These are phyloP conservation scores for Gastrolobium villosum DNA, from an alignment of 306 rosid species.

Conservation along the genomic window DNA sequence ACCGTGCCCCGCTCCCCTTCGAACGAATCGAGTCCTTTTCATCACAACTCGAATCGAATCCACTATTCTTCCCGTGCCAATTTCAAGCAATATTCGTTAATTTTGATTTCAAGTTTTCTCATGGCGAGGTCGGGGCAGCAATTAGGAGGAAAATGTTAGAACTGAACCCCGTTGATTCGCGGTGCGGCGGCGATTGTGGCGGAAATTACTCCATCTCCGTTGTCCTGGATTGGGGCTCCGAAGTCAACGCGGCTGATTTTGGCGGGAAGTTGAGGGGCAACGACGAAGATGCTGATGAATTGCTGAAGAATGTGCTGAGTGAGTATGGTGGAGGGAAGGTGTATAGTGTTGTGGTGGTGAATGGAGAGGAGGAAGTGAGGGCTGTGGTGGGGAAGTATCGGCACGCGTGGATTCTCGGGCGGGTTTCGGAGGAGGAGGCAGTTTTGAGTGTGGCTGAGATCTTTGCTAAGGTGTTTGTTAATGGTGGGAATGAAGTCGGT, in stretches of 20 bases:
- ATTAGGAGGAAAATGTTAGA: conserved; percentile 57
- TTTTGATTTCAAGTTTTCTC: conserved; percentile 57
- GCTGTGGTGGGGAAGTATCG: conserved; percentile 84
- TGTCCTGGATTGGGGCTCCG: conserved; percentile 53
- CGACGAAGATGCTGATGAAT: conserved; percentile 73
- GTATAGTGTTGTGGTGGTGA: conserved; percentile 79
- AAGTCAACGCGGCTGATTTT: conserved; percentile 51
- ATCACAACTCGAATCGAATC: conserved; percentile 65
- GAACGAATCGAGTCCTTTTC: conserved; percentile 74
- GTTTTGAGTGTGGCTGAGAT: conserved; percentile 73
- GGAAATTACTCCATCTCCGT: conserved; percentile 47
- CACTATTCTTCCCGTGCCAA: conserved; percentile 75
- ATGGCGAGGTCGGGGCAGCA: conserved; percentile 50
- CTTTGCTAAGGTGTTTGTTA: conserved; percentile 81
- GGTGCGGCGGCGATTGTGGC: conserved; percentile 71
- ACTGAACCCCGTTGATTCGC: conserved; percentile 51
- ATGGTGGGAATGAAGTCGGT: conserved; percentile 87
- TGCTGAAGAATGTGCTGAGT: conserved; percentile 54
- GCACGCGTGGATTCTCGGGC: conserved; percentile 83
- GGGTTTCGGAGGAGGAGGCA: conserved; percentile 63
- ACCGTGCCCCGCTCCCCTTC: conserved; percentile 90
- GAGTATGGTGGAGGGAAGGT: conserved; percentile 58
- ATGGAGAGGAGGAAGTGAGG: conserved; percentile 63
- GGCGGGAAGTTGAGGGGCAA: conserved; percentile 49
- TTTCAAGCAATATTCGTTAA: conserved; percentile 78